Evolutionary conservation across 2,329 filamentous ascomycete species (phyloP).

Genomic region (Colletotrichum orbiculare): DNA sequence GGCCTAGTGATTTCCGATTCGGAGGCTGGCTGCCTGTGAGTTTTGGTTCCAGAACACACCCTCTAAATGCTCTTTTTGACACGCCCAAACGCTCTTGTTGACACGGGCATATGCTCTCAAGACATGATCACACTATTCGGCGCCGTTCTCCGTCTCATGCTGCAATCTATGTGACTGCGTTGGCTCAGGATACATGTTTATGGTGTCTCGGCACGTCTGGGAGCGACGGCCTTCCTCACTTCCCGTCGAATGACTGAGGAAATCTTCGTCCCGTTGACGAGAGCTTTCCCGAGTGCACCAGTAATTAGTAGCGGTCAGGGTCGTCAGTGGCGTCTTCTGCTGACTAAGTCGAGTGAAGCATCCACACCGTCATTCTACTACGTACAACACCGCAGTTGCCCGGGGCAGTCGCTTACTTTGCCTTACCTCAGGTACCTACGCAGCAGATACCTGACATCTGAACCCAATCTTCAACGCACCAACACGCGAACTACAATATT

Average conservation of each 20-base stretch:
- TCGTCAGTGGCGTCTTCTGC: constrained; percentile 27
- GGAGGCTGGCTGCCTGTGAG: background rate
- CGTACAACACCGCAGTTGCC: constrained; percentile 20
- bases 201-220: too few species aligned
- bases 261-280: too few species aligned
- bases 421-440: too few species aligned
- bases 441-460: constrained; percentile 17
- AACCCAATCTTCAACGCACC: constrained; percentile 16
- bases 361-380: constrained; percentile 25
- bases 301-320: constrained; percentile 7
- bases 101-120: too few species aligned
- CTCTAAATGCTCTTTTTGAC: background rate
- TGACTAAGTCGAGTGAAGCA: constrained; percentile 22
- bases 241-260: too few species aligned
- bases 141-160: too few species aligned
- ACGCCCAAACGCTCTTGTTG: background rate
- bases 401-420: constrained; percentile 33
- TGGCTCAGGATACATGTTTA: too few species aligned
- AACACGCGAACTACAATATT: constrained; percentile 12
- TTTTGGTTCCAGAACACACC: background rate
- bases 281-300: background rate
- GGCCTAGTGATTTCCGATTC: constrained; percentile 7
- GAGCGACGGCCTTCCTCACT: too few species aligned
- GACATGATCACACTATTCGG: too few species aligned
- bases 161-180: too few species aligned